Conservation (phyloP, 495 filamentous ascomycete genomes). For the Lophiostoma macrostomum region DNA sequence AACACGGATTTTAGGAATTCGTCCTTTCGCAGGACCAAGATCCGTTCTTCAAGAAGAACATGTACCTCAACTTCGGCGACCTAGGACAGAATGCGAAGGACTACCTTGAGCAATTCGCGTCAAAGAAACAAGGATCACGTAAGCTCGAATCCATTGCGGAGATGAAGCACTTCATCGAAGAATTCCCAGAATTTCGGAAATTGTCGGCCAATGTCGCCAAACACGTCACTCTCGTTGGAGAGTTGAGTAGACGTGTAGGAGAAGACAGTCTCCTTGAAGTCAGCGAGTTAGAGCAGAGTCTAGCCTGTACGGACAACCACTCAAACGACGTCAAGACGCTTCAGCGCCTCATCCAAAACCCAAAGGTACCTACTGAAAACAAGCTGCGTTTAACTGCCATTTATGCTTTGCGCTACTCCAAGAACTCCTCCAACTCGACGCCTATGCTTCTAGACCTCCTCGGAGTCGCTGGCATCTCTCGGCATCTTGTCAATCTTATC, state of each 20-base stretch:
- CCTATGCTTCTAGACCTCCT: constrained; percentile 83
- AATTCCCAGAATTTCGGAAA: constrained; percentile 95
- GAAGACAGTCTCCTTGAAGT: constrained; percentile 84
- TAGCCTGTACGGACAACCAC: constrained; percentile 96
- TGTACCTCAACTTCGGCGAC: constrained; percentile 98
- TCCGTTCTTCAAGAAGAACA: constrained; percentile 99
- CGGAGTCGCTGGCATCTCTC: constrained; percentile 67
- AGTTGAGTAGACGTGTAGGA: constrained; percentile 82
- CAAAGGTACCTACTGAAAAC: constrained; percentile 67
- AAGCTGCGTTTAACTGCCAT: constrained; percentile 87
- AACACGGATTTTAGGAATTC: constrained; percentile 57
- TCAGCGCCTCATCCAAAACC: constrained; percentile 76
- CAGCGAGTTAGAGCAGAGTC: constrained; percentile 92
- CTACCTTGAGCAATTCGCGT: constrained; percentile 96
- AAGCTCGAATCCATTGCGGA: constrained; percentile 95
- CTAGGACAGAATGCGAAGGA: constrained; percentile 97
- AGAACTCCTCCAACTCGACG: constrained; percentile 73
- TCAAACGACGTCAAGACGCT: constrained; percentile 81
- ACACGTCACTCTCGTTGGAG: constrained; percentile 91
- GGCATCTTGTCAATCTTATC: constrained; percentile 70
- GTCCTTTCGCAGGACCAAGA: constrained; percentile 96
- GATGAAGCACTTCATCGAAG: constrained; percentile 99
- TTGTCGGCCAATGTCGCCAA: constrained; percentile 98
- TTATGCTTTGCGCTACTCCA: constrained; percentile 88
- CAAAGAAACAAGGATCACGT: constrained; percentile 85